phyloP scores from a whole-genome alignment of 2,329 filamentous ascomycete species.

The Coccinonectria pachysandricola region DNA sequence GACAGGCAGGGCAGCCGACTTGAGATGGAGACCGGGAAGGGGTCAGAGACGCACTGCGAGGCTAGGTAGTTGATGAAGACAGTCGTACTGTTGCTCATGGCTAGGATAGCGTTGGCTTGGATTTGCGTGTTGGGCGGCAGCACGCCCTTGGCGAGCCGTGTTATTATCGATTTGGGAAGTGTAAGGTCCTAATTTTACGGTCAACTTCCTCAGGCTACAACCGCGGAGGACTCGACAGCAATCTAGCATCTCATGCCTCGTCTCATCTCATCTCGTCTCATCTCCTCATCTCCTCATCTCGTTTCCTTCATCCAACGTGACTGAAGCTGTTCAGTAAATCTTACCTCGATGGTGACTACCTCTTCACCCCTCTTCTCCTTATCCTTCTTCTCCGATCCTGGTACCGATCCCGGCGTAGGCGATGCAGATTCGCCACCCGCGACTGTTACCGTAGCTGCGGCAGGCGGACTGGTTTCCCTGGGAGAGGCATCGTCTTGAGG shows the following conservation, averaged over 20 bases:
- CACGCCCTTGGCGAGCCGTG: conserved; percentile 68
- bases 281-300: background rate
- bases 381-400: conserved; percentile 24
- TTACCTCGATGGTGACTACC: conserved; percentile 43
- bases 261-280: background rate
- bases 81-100: conserved; percentile 71
- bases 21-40: too few relatives aligned
- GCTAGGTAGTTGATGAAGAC: conserved; percentile 77
- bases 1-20: too few relatives aligned
- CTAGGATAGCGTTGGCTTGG: conserved; percentile 70
- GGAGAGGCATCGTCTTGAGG: conserved; percentile 31
- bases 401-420: conserved; percentile 18
- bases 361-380: conserved; percentile 26
- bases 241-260: too few relatives aligned
- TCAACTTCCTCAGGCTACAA: too few relatives aligned
- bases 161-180: conserved; percentile 72
- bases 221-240: too few relatives aligned
- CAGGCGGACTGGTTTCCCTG: conserved; percentile 6
- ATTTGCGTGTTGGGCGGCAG: conserved; percentile 74
- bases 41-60: conserved; percentile 46
- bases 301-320: background rate
- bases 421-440: conserved; percentile 13
- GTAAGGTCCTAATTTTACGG: conserved; percentile 69
- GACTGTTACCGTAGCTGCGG: conserved; percentile 5
- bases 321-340: background rate